Evolutionary conservation across 176 grass and related monocot genomes (phyloP), one percentile per base, ranked within the genome.

Genomic region (Rhynchospora breviuscula): DNA sequence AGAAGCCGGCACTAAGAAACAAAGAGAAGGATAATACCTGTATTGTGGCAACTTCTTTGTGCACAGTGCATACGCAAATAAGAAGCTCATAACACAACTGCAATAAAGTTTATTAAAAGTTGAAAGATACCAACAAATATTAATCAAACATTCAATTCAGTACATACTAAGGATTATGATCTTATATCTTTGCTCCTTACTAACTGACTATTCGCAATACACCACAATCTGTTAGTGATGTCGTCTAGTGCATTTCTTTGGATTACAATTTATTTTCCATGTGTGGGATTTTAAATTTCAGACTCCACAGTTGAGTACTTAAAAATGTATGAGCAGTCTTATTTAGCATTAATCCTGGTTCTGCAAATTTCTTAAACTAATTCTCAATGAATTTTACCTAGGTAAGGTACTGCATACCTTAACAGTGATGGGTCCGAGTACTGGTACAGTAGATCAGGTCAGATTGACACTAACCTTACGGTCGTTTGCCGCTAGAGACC

Each of bases 31-130:
- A 88, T 79, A 59, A 81, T 86, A 98, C 95, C 92, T 88, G 87
- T 83, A 84, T 83, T 74, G 89, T 83, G 78, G 88, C 63, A 84
- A 86, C 87, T 78, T 93, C 90, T 15, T 89, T 86, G 68, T 94
- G 88, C 10, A 82, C 67, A 83, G 94, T 88, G 71, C 90, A 65
- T 65, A 94, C 67, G 82, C 84, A 93, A 83, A 82, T 85, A 84
- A 94, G 66, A 88, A 94, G 81, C 87, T 98, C 87, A 87, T 93
- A 90, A 80, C 89, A 91, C 76, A 94, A 71, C 95, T 98, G 92
- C 79, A 92, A 58, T 75, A 52, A 80, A 82, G 78, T 56, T 84
- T 48, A 79, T 60, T 26, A 48, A 70, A 25, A 69, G 22, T 53
- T 61, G 81, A 70, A 78, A 40, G 59, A 57, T 25, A 54, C 59